Percentiles rank a stretch among this genome's conserved stretches.
phyloP scores from a whole-genome alignment of 1,284 basidiomycete species.

The Cryptococcus wingfieldii region DNA sequence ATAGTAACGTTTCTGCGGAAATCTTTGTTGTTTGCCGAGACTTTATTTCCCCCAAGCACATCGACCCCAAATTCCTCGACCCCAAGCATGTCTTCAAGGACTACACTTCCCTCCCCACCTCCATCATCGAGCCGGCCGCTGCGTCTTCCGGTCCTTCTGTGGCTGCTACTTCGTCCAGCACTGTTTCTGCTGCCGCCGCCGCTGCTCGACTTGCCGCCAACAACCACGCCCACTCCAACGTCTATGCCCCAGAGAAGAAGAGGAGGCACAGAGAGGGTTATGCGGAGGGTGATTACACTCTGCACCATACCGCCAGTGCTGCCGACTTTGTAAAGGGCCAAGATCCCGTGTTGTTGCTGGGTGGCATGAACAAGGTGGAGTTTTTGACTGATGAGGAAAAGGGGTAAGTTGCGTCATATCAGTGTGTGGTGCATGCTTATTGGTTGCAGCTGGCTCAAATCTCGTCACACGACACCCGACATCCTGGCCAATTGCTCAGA shows the following conservation, averaged over 20 bases:
- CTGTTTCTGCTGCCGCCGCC: conserved; percentile 35
- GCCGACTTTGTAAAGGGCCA: conserved; percentile 65
- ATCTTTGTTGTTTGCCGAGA: conserved; percentile 98
- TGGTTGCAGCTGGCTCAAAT: conserved; percentile 60
- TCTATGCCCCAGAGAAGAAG: conserved; percentile 97
- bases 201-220: conserved; percentile 32
- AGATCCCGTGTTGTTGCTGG: conserved; percentile 78
- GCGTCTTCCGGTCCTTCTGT: conserved; percentile 10
- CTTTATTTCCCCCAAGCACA: conserved; percentile 89
- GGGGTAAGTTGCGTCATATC: conserved; percentile 53
- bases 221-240: conserved; percentile 64
- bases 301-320: conserved; percentile 73
- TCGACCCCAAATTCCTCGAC: conserved; percentile 98
- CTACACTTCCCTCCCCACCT: conserved; percentile 51
- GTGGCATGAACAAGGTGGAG: conserved; percentile 75
- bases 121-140: conserved; percentile 33
- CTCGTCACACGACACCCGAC: conserved; percentile 71
- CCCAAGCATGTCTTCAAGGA: conserved; percentile 98
- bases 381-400: conserved; percentile 83
- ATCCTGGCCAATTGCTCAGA: conserved; percentile 80
- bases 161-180: conserved; percentile 24
- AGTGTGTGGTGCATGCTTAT: neutral
- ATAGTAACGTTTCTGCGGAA: conserved; percentile 96
- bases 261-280: conserved; percentile 91
- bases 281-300: conserved; percentile 87